Conservation (phyloP, 441 rosid species). For the Gossypium schwendimanii region DNA sequence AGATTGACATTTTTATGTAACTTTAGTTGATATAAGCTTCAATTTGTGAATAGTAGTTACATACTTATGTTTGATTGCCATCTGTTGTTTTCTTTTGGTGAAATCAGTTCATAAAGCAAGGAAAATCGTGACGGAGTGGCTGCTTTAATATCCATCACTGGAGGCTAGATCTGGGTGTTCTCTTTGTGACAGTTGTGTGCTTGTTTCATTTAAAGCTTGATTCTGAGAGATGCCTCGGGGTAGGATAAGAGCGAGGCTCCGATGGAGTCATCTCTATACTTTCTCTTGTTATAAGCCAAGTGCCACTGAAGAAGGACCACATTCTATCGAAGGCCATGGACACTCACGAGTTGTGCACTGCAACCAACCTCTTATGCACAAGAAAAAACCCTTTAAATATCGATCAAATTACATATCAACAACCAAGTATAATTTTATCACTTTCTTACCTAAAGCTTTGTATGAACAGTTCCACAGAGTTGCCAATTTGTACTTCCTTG, state of each 20-base stretch:
- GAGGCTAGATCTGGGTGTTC: constrained; percentile 24
- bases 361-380: constrained; percentile 71
- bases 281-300: constrained; percentile 70
- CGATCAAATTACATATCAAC: constrained; percentile 80
- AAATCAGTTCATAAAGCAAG: constrained; percentile 25
- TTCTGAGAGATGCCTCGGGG: constrained; percentile 49
- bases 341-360: constrained; percentile 64
- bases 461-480: constrained; percentile 93
- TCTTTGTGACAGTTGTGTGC: constrained; percentile 19
- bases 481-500: constrained; percentile 90
- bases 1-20: neutral
- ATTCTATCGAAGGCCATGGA: constrained; percentile 62
- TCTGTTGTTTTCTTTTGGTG: constrained; percentile 10
- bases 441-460: constrained; percentile 82
- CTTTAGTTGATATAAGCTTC: constrained; percentile 4
- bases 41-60: constrained; percentile 5
- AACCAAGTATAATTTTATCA: constrained; percentile 66
- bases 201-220: constrained; percentile 13
- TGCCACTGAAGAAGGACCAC: constrained; percentile 43
- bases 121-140: constrained; percentile 17
- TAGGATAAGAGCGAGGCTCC: constrained; percentile 64
- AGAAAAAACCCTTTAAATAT: constrained; percentile 65
- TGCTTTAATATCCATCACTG: constrained; percentile 13
- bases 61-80: constrained; percentile 13
- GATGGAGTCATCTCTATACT: constrained; percentile 70